Evolutionary conservation across 352 stramenopile genomes (phyloP).

Genomic region (Phytophthora melonis): DNA sequence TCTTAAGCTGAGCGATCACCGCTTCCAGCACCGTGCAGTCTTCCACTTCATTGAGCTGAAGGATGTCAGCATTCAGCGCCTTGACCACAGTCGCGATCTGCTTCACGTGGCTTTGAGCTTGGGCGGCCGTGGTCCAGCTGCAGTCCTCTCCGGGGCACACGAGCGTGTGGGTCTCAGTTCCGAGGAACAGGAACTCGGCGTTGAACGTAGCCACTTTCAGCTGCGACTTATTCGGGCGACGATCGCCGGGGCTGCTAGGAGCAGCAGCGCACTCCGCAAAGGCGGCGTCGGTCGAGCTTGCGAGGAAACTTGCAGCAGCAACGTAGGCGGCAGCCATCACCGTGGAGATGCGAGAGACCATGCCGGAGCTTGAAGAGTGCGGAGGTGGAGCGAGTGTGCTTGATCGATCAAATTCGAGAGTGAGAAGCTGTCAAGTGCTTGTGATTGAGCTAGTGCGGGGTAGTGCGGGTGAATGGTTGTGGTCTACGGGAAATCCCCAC

Average conservation of each 20-base stretch:
- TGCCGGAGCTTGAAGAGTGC: neutral
- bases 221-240: neutral
- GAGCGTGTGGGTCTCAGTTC: neutral
- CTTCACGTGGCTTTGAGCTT: neutral
- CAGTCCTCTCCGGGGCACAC: neutral
- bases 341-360: neutral
- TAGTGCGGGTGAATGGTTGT: neutral
- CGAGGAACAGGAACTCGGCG: neutral
- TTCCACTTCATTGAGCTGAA: neutral
- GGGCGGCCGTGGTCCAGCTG: neutral
- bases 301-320: neutral
- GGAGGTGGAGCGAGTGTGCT: neutral
- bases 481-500: neutral
- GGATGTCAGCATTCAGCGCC: neutral
- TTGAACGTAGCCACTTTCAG: neutral
- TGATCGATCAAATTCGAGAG: neutral
- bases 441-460: neutral
- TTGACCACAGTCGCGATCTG: neutral
- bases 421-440: neutral
- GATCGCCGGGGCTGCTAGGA: neutral
- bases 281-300: neutral
- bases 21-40: neutral
- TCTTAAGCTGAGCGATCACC: neutral
- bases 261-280: neutral
- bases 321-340: neutral